phyloP scores from a whole-genome alignment of 441 rosid species.

The Aleurites moluccanus region DNA sequence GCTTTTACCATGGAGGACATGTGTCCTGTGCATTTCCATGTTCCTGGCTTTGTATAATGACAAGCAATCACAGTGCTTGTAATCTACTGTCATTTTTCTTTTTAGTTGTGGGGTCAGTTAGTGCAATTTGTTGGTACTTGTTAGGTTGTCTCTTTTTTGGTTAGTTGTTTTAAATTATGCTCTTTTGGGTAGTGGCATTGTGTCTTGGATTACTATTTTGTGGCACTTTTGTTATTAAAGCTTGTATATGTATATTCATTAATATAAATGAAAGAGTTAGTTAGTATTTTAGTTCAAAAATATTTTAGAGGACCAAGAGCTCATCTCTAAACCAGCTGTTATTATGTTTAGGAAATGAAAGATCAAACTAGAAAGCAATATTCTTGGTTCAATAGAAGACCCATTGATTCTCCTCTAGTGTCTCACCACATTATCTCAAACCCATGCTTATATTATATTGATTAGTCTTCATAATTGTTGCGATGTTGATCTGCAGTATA shows the following conservation, averaged over 20 bases:
- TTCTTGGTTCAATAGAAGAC: neutral
- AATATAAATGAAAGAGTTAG: neutral
- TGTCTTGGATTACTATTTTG: neutral
- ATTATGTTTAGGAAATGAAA: neutral
- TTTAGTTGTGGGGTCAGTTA: neutral
- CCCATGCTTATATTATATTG: neutral
- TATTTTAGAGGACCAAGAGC: neutral
- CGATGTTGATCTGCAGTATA: neutral
- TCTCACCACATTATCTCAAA: no score
- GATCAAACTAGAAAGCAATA: neutral
- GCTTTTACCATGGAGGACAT: neutral
- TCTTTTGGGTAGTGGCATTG: no score
- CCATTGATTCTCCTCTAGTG: neutral
- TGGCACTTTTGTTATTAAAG: neutral
- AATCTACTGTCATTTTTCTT: neutral
- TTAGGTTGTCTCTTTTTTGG: neutral
- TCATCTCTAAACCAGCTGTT: neutral
- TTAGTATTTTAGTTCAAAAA: neutral
- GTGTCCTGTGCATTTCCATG: neutral
- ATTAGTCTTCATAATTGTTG: slow-evolving; percentile 1
- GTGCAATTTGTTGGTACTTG: neutral
- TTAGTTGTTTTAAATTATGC: neutral
- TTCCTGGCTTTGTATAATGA: no score
- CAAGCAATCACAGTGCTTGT: neutral
- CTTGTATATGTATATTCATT: neutral